Conservation (phyloP, 176 grass and related monocot species). For the Lolium perenne region DNA sequence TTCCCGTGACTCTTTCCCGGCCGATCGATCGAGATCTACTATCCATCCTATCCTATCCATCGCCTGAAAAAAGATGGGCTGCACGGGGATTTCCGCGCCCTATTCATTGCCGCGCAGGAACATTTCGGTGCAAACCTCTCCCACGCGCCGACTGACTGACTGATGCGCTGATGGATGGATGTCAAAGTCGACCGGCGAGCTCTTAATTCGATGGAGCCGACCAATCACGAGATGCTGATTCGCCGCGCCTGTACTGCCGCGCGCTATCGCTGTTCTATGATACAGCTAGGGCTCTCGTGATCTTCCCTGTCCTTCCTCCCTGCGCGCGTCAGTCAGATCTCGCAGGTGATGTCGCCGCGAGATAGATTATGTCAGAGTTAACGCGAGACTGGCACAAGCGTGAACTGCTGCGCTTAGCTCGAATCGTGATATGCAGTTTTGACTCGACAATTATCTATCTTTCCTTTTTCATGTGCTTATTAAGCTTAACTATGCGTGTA, state of each 20-base stretch:
- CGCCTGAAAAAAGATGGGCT: conserved; percentile 23
- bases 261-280: background rate
- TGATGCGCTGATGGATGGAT: background rate
- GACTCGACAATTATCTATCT: background rate
- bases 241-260: background rate
- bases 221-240: conserved; percentile 23
- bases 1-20: conserved; percentile 47
- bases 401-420: background rate
- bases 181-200: background rate
- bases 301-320: background rate
- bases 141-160: background rate
- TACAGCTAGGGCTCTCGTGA: conserved; percentile 30
- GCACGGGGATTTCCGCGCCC: conserved; percentile 46
- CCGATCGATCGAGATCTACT: background rate
- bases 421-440: conserved; percentile 1
- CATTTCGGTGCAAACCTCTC: conserved; percentile 24
- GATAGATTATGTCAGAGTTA: conserved; percentile 35
- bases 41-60: background rate
- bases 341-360: background rate
- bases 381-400: background rate
- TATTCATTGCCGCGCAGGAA: conserved; percentile 44
- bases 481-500: background rate
- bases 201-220: background rate
- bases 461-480: background rate
- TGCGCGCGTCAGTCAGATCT: conserved; percentile 25